Conservation (phyloP, 202 grass and related monocot genomes). For the Dendrocalamus latiflorus region DNA sequence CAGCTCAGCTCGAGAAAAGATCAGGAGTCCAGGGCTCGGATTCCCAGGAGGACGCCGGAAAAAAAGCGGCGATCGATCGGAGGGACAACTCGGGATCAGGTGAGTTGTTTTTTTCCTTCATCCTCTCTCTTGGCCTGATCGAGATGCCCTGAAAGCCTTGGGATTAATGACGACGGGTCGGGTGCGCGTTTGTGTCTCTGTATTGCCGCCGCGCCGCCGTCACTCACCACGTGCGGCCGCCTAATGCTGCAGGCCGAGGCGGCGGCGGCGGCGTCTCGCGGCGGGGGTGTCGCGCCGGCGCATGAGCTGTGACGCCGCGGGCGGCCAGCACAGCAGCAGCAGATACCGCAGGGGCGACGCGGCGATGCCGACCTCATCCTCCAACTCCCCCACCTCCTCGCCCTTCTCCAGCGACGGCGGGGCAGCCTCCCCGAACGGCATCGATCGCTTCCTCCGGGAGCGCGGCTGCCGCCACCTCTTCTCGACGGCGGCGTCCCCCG, state of each 20-base stretch:
- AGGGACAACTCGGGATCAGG: constrained; percentile 24
- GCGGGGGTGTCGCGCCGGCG: not conserved
- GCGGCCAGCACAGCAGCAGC: not conserved
- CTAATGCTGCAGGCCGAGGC: too few relatives aligned
- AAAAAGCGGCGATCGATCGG: not conserved
- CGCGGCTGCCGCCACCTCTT: constrained; percentile 5
- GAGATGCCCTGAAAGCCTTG: not conserved
- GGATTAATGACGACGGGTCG: not conserved
- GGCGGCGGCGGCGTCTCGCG: not conserved
- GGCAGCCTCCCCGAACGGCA: constrained; percentile 11
- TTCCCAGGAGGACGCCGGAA: not conserved
- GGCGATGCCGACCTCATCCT: constrained; percentile 40
- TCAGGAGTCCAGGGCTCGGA: not conserved
- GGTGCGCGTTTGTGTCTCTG: not conserved
- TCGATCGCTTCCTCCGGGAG: constrained; percentile 30
- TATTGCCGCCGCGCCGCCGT: not conserved
- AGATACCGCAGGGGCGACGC: not conserved
- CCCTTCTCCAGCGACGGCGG: constrained; percentile 25
- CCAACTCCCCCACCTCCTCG: not conserved
- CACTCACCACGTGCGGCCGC: constrained; percentile 22
- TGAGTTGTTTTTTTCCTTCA: not conserved
- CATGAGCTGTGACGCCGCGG: constrained; percentile 33
- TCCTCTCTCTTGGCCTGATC: not conserved
- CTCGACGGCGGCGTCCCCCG: not conserved
- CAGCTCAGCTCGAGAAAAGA: not conserved